Conservation (phyloP, 768 basidiomycete genomes). For the Naematelia encephala region DNA sequence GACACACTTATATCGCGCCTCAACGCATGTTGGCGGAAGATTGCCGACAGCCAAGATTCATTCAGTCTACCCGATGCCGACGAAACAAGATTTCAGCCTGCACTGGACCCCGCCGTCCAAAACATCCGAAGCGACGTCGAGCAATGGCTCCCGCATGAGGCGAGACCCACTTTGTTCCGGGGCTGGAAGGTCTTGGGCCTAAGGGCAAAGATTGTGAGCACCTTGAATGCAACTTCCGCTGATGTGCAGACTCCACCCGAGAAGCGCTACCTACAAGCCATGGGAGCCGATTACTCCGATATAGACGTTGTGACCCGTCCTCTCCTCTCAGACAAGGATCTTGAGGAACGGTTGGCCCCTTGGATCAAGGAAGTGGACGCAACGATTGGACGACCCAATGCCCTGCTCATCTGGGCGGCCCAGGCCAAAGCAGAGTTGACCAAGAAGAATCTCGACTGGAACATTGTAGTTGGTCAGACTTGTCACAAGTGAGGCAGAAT, state of each 20-base stretch:
- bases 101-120: conserved; percentile 15
- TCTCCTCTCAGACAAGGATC: conserved; percentile 16
- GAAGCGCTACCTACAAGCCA: conserved; percentile 31
- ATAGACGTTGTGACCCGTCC: conserved; percentile 27
- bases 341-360: conserved; percentile 11
- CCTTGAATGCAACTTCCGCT: neutral
- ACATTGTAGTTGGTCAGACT: conserved; percentile 11
- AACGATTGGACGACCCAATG: conserved; percentile 11
- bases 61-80: conserved; percentile 28
- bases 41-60: conserved; percentile 38
- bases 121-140: conserved; percentile 10
- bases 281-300: conserved; percentile 38
- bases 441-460: conserved; percentile 20
- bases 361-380: conserved; percentile 29
- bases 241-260: conserved; percentile 19
- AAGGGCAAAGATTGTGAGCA: conserved; percentile 20
- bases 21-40: conserved; percentile 29
- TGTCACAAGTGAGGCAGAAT: conserved; percentile 24
- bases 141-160: conserved; percentile 31
- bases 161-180: conserved; percentile 20
- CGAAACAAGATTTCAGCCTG: conserved; percentile 19
- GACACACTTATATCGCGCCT: conserved; percentile 17
- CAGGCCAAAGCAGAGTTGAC: conserved; percentile 17
- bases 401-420: conserved; percentile 20
- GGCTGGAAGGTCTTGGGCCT: conserved; percentile 40